Conservation (phyloP, 2,329 filamentous ascomycete genomes). For the Fusarium transvaalense region DNA sequence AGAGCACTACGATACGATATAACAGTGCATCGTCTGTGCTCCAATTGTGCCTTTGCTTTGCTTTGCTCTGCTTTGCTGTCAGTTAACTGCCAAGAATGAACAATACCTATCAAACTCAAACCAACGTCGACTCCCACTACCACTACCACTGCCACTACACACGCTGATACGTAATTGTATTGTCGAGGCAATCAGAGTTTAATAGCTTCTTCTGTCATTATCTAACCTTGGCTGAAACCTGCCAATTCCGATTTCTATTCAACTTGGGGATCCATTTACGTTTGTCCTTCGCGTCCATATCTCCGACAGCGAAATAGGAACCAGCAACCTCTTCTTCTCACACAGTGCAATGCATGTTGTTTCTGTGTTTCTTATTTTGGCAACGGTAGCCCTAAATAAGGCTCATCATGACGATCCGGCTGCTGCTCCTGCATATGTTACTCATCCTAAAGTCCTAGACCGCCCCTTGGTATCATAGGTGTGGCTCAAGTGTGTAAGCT, state of each 20-base stretch:
- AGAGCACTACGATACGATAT: neutral
- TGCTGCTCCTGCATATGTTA: conserved; percentile 10
- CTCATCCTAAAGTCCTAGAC: conserved; percentile 4
- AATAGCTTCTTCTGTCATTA: conserved; percentile 14
- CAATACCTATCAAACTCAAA: neutral
- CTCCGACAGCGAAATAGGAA: neutral
- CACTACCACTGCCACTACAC: no score
- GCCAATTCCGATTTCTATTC: conserved; percentile 23
- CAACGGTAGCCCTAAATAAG: conserved; percentile 34
- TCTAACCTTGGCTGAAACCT: conserved; percentile 8
- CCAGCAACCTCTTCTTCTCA: conserved; percentile 5
- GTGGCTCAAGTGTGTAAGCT: conserved; percentile 3
- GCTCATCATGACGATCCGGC: conserved; percentile 29
- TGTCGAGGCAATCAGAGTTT: conserved; percentile 5
- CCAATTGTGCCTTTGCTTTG: neutral
- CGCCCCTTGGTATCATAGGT: neutral
- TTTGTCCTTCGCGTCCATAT: neutral
- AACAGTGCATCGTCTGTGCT: neutral
- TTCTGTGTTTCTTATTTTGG: conserved; percentile 15
- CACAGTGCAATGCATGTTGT: conserved; percentile 6
- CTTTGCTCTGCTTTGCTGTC: neutral
- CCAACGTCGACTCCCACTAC: conserved; percentile 2
- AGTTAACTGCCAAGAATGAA: conserved; percentile 1
- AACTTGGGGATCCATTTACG: conserved; percentile 4
- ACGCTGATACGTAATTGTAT: neutral